phyloP scores from a whole-genome alignment of 2,329 filamentous ascomycete genomes.

The Alternaria arborescens region DNA sequence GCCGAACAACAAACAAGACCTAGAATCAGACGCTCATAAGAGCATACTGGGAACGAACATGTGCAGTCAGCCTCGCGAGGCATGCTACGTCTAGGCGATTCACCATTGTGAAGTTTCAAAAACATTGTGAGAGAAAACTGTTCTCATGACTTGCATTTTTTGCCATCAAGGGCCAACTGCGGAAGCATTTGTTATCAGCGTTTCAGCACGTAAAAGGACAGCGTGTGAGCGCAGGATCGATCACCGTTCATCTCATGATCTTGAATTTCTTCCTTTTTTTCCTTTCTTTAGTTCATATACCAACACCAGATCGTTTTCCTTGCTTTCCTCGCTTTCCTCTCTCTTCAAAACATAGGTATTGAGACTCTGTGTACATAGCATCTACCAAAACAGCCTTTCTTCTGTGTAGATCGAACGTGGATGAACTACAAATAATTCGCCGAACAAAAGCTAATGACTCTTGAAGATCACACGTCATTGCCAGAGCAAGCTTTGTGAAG shows the following conservation, averaged over 20 bases:
- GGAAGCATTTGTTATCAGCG: slow-evolving; percentile 4
- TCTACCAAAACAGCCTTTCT: neutral
- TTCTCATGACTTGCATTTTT: slow-evolving; percentile 5
- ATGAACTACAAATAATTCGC: neutral
- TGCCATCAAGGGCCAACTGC: neutral
- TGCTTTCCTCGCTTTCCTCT: neutral
- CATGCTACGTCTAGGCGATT: neutral
- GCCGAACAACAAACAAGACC: neutral
- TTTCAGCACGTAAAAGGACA: neutral
- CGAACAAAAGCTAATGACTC: neutral
- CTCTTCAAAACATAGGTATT: neutral
- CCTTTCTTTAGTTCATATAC: slow-evolving; percentile 1
- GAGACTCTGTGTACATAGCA: slow-evolving; percentile 1
- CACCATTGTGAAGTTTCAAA: slow-evolving; percentile 1
- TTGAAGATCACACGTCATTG: neutral
- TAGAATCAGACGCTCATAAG: neutral
- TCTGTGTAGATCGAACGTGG: neutral
- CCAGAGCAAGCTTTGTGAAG: neutral
- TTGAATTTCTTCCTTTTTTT: neutral
- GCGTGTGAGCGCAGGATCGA: slow-evolving; percentile 6
- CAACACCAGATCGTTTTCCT: slow-evolving; percentile 7
- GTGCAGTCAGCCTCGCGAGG: neutral
- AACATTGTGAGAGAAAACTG: slow-evolving; percentile 1
- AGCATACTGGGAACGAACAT: neutral
- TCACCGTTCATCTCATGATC: slow-evolving; percentile 4